These are phyloP conservation scores for Teunomyces funiuensis DNA, from an alignment of 805 yeast genomes.

Conservation along the genomic window DNA sequence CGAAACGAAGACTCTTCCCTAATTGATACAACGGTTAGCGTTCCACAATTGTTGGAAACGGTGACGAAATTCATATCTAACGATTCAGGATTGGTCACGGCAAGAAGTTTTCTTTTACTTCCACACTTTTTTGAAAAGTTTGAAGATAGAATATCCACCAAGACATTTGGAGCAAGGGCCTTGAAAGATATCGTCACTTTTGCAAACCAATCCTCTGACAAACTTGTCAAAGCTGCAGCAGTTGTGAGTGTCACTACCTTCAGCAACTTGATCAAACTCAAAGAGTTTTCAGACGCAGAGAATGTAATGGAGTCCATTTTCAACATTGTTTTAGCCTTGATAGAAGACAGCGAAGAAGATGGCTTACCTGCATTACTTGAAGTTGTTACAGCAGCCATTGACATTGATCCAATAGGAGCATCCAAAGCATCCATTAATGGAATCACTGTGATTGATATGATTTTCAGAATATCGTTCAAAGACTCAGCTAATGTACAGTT, in stretches of 20 bases:
- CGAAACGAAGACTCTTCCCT: constrained; percentile 37
- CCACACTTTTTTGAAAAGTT: constrained; percentile 62
- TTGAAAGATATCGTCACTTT: constrained; percentile 27
- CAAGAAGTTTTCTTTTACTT: constrained; percentile 50
- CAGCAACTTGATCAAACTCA: constrained; percentile 27
- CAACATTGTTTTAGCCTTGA: constrained; percentile 43
- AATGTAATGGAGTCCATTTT: constrained; percentile 35
- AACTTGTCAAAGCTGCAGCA: constrained; percentile 29
- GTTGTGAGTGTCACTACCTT: constrained; percentile 57
- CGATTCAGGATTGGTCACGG: constrained; percentile 38
- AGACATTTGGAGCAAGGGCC: constrained; percentile 30
- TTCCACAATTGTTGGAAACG: constrained; percentile 10
- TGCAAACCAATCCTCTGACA: constrained; percentile 16
- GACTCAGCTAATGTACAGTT: constrained; percentile 76
- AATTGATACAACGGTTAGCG: constrained; percentile 6
- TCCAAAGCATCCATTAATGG: constrained; percentile 14
- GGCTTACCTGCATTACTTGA: constrained; percentile 74
- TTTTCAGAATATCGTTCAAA: constrained; percentile 64
- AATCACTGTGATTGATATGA: constrained; percentile 49
- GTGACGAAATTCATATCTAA: constrained; percentile 8
- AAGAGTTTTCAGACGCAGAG: constrained; percentile 11
- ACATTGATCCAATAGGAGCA: constrained; percentile 30
- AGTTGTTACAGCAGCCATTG: constrained; percentile 57
- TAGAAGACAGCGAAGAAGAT: constrained; percentile 73
- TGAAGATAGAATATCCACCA: constrained; percentile 30